These are phyloP conservation scores for Lecanicillium sp. DNA, from an alignment of 2,329 filamentous ascomycete genomes.

Conservation along the genomic window DNA sequence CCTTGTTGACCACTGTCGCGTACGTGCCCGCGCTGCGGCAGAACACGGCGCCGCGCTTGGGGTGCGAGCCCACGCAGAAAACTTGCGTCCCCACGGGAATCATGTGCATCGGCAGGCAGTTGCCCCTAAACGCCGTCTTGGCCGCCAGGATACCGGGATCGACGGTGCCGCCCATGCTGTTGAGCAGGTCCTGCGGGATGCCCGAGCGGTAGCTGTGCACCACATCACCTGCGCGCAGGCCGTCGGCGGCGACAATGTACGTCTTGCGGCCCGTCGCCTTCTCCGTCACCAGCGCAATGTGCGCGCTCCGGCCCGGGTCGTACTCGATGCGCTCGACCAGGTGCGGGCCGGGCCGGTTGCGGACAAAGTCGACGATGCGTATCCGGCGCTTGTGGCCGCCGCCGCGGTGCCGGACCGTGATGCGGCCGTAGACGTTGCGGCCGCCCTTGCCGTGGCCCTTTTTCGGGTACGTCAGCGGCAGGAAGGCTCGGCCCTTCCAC, in stretches of 20 bases:
- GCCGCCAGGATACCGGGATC: constrained; percentile 95
- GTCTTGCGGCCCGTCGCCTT: constrained; percentile 68
- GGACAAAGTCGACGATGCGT: constrained; percentile 82
- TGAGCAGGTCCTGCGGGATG: constrained; percentile 79
- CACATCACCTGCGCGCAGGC: constrained; percentile 83
- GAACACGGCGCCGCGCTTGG: constrained; percentile 74
- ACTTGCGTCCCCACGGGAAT: constrained; percentile 90
- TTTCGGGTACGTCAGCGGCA: constrained; percentile 82
- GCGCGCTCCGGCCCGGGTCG: constrained; percentile 86
- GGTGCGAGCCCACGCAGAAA: constrained; percentile 77
- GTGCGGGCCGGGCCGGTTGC: constrained; percentile 73
- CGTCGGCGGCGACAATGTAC: constrained; percentile 94
- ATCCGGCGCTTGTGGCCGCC: constrained; percentile 91
- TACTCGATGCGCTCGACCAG: constrained; percentile 92
- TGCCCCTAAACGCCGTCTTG: constrained; percentile 88
- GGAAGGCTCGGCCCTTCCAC: constrained; percentile 84
- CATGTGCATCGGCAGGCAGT: constrained; percentile 93
- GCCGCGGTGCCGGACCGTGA: constrained; percentile 87
- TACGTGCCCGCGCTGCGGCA: constrained; percentile 93
- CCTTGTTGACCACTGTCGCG: constrained; percentile 82
- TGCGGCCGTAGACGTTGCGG: constrained; percentile 76
- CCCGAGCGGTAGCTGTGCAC: constrained; percentile 89
- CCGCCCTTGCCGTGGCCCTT: constrained; percentile 91
- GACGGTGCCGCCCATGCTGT: constrained; percentile 85
- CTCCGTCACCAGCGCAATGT: constrained; percentile 81